phyloP scores from a whole-genome alignment of 495 filamentous ascomycete species.

The Xylaria cubensis region DNA sequence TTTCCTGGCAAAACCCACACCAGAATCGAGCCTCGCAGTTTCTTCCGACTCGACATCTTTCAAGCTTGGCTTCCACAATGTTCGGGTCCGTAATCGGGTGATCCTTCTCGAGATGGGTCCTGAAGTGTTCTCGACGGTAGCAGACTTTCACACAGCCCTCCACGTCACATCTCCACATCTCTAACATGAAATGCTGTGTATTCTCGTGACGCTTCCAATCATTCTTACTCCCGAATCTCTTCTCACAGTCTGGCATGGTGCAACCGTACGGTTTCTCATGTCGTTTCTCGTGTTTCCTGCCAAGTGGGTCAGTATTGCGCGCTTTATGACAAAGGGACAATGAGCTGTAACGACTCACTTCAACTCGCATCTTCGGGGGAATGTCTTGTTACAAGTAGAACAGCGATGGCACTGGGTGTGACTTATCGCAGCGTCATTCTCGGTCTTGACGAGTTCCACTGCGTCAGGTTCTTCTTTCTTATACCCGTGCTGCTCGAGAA shows the following conservation, averaged over 20 bases:
- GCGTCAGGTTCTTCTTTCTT: slow-evolving; percentile 31
- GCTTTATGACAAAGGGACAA: neutral
- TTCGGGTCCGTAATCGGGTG: slow-evolving; percentile 55
- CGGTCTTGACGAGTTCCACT: slow-evolving; percentile 23
- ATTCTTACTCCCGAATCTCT: slow-evolving; percentile 87
- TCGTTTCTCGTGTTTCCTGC: slow-evolving; percentile 86
- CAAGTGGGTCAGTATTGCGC: neutral
- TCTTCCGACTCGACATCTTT: slow-evolving; percentile 67
- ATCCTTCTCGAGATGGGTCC: slow-evolving; percentile 61
- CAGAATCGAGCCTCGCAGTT: slow-evolving; percentile 76
- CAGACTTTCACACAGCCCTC: slow-evolving; percentile 63
- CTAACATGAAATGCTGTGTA: slow-evolving; percentile 78
- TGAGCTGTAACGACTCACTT: slow-evolving; percentile 57
- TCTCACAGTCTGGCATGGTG: slow-evolving; percentile 75
- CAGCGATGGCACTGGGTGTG: slow-evolving; percentile 57
- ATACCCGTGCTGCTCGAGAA: slow-evolving; percentile 44
- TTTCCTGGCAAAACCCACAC: slow-evolving; percentile 83
- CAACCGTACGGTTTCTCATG: slow-evolving; percentile 89
- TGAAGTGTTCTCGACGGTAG: slow-evolving; percentile 67
- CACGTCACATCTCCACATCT: slow-evolving; percentile 78
- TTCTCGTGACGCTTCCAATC: slow-evolving; percentile 98
- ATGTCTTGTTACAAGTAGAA: slow-evolving; percentile 60
- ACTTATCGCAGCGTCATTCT: slow-evolving; percentile 8
- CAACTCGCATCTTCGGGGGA: slow-evolving; percentile 69
- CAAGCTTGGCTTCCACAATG: slow-evolving; percentile 54